Evolutionary conservation across 192 early-diverging fungal genomes (phyloP), one percentile per base, ranked within the genome.

Genomic region (Ambispora gerdemannii): DNA sequence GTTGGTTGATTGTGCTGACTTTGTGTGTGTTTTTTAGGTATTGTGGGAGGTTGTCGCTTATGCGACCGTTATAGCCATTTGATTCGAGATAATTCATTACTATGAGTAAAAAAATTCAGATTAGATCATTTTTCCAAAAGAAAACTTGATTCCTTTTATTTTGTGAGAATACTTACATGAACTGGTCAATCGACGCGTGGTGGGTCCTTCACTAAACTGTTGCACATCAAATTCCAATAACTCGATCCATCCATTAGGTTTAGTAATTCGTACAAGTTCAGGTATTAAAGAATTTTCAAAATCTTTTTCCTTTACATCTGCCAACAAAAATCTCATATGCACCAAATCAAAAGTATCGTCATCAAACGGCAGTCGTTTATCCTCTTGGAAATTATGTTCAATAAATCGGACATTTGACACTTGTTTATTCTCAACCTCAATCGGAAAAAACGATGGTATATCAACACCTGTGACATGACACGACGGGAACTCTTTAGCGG

Each of bases 401-500:
- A 51, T 11, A 52, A 67, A 67, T 1, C 25, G 22, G 35, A 67
- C 0, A 20, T 67, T 67, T 4, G 2, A 4, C 4, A 43, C n/a
- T 19, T 8, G 3, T n/a, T 51, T 10, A 2, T 30, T 43, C 24
- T n/a, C n/a, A n/a, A n/a, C n/a, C n/a, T n/a, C n/a, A n/a, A n/a
- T n/a, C 20, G 65, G 65, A 31, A 67, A 67, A 20, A 58, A 58
- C 3, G 69, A 69, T 15, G 65, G 50, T 63, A 75, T 78, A 36
- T 78, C 77, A 24, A 78, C 20, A 8, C 71, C 77, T n/a, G 35
- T 67, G 22, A 78, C 47, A 2, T 73, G 30, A 22, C 63, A 31
- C 13, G 32, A 47, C n/a, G 77, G 77, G 67, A 70, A 70, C 0
- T 78, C 77, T 27, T 69, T 67, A 20, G 71, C 77, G 66, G 75